Evolutionary conservation across 306 rosid genomes (phyloP).

Genomic region (Cyclanthera cordifolia): DNA sequence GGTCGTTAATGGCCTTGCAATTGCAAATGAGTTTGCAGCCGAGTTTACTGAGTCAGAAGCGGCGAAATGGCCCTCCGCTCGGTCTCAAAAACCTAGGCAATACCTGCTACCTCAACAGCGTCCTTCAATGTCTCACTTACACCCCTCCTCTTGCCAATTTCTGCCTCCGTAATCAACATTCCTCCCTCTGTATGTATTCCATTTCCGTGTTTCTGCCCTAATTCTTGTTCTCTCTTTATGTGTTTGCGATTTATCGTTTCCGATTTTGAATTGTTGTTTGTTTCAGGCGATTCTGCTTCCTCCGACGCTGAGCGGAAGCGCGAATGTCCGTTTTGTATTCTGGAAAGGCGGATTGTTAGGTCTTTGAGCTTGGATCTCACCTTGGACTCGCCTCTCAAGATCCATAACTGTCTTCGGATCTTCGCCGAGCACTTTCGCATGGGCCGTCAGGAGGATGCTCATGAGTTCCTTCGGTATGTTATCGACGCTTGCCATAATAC

Average conservation of each 20-base stretch:
- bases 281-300: conserved; percentile 70
- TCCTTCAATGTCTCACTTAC: conserved; percentile 95
- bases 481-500: conserved; percentile 94
- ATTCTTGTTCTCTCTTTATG: neutral
- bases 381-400: conserved; percentile 58
- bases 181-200: conserved; percentile 44
- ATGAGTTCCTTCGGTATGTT: conserved; percentile 83
- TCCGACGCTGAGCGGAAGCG: conserved; percentile 40
- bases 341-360: conserved; percentile 71
- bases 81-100: conserved; percentile 94
- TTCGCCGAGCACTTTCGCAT: conserved; percentile 65
- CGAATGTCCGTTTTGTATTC: conserved; percentile 78
- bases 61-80: conserved; percentile 64
- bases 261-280: neutral
- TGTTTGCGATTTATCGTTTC: neutral
- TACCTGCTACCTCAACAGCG: conserved; percentile 97
- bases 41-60: conserved; percentile 73
- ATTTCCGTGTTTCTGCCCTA: neutral
- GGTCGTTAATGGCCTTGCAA: conserved; percentile 87
- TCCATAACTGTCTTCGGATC: conserved; percentile 62
- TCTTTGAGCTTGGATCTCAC: conserved; percentile 55
- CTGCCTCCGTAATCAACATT: conserved; percentile 76
- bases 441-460: conserved; percentile 97
- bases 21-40: conserved; percentile 97
- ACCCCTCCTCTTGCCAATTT: conserved; percentile 99